These are phyloP conservation scores for Termitomyces sp. DNA, from an alignment of 768 basidiomycete genomes.

Conservation along the genomic window DNA sequence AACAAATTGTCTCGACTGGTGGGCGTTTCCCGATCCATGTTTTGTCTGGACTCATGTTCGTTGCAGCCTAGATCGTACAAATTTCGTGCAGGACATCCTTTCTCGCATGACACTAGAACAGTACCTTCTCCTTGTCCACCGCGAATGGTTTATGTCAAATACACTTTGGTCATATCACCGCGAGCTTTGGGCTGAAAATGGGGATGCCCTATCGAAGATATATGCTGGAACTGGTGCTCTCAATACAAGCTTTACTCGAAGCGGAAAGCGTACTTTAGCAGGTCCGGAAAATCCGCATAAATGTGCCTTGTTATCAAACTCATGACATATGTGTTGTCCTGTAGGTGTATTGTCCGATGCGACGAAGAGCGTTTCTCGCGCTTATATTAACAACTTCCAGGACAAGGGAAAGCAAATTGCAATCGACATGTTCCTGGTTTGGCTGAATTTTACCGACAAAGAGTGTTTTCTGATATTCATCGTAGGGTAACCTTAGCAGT, in stretches of 20 bases:
- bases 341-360: conserved; percentile 90
- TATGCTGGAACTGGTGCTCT: conserved; percentile 93
- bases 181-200: conserved; percentile 96
- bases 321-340: not conserved
- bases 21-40: conserved; percentile 11
- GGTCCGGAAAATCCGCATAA: conserved; percentile 38
- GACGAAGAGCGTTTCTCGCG: conserved; percentile 92
- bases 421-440: conserved; percentile 92
- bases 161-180: conserved; percentile 85
- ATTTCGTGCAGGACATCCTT: conserved; percentile 94
- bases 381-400: conserved; percentile 97
- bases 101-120: conserved; percentile 79
- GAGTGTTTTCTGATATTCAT: conserved; percentile 6
- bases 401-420: conserved; percentile 92
- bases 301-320: not conserved
- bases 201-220: conserved; percentile 87
- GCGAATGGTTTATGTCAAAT: conserved; percentile 68
- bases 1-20: conserved; percentile 96
- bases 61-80: conserved; percentile 88
- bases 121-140: conserved; percentile 74
- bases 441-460: conserved; percentile 19
- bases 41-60: conserved; percentile 3
- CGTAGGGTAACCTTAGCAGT: conserved; percentile 88
- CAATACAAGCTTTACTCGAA: conserved; percentile 94
- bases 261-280: conserved; percentile 89